These are phyloP conservation scores for Saccharomyces paradoxus DNA, from an alignment of 805 yeast species.

Conservation along the genomic window DNA sequence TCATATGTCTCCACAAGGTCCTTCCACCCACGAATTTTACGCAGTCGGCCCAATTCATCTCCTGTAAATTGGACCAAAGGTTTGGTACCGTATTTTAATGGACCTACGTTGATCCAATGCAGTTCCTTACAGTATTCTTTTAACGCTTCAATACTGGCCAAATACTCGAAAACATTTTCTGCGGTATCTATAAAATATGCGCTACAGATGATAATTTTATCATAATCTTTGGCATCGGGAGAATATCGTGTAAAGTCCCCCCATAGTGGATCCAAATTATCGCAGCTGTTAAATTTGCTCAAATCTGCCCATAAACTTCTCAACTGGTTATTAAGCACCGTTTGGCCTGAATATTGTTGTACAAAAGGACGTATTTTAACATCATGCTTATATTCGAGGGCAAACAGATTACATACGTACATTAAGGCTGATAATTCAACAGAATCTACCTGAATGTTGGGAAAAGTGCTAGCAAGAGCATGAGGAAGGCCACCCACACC, in stretches of 20 bases:
- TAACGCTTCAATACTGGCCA: constrained; percentile 52
- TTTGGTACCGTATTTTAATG: constrained; percentile 84
- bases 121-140: constrained; percentile 38
- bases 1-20: constrained; percentile 27
- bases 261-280: constrained; percentile 39
- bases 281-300: constrained; percentile 33
- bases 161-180: constrained; percentile 68
- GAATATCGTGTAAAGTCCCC: constrained; percentile 60
- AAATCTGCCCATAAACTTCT: constrained; percentile 32
- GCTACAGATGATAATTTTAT: constrained; percentile 49
- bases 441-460: constrained; percentile 50
- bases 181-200: constrained; percentile 90
- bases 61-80: constrained; percentile 65
- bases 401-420: constrained; percentile 59
- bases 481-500: constrained; percentile 77
- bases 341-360: constrained; percentile 65
- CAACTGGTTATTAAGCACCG: constrained; percentile 40
- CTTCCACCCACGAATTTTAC: constrained; percentile 59
- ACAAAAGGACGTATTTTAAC: constrained; percentile 41
- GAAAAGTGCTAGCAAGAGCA: constrained; percentile 39
- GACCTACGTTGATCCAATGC: constrained; percentile 87
- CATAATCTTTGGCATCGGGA: constrained; percentile 25
- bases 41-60: constrained; percentile 54
- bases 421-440: constrained; percentile 71
- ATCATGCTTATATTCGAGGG: constrained; percentile 31